Evolutionary conservation across 441 rosid genomes (phyloP), one percentile per base, ranked within the genome.

Genomic region (Breynia disticha): DNA sequence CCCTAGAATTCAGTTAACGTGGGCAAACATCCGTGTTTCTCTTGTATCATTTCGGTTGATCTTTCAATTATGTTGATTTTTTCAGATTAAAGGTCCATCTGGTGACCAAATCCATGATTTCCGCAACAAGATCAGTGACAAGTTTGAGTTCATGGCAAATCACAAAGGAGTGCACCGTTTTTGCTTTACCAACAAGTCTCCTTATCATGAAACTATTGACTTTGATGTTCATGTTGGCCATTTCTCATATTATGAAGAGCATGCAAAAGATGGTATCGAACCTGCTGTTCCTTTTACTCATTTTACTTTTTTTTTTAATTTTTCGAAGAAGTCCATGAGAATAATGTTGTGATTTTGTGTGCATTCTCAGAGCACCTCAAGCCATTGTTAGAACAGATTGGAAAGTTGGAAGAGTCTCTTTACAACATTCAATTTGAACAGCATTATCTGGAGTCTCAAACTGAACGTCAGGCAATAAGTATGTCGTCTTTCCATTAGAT

Each of bases 371-470:
- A 84, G 73, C 93, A 84, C 72, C 67, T 84, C 57, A 73, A 68
- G 35, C 93, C 93, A 0, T 63, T 79, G 70, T 35, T 78, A 55
- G 81, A 84, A 19, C 80, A 84, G 57, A 79, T 84, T 17, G 71
- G 69, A 41, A 82, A 75, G 65, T 63, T 84, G 41, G 86, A 84
- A 68, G 86, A 81, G 65, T 83, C 93, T 24, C 88, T 84, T 41
- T 77, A 81, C 69, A 79, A 79, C 64, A 73, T 84, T 50, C 93
- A 79, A 54, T 84, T 84, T 1, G 93, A 82, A 53, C 89, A 82
- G 69, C 93, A 84, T 61, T 84, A 89, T 88, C 75, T 84, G 11
- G 83, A 76, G 73, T 86, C 87, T 42, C 84, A 84, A 72, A 82
- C 86, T 9, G 86, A 84, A 56, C 89, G 87, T 48, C 94, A 84